Evolutionary conservation across 352 stramenopile species (phyloP).

Genomic region (Phytophthora palmivora): DNA sequence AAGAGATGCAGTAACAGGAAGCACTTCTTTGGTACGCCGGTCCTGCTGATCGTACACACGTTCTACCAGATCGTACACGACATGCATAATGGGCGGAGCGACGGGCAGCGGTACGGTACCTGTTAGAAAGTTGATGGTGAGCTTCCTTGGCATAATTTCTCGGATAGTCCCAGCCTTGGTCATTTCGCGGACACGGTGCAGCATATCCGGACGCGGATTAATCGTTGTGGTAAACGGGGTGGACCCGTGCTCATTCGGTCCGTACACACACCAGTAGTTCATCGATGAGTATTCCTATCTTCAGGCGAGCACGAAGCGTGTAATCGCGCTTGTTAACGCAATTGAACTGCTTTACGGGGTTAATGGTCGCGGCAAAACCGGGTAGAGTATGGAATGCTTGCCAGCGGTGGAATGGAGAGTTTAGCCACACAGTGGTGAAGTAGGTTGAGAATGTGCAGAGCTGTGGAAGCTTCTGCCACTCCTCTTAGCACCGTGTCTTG

Average conservation of each 20-base stretch:
- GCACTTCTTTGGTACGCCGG: background rate
- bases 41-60: conserved; percentile 3
- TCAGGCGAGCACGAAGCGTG: too few relatives aligned
- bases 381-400: conserved; percentile 6
- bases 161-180: background rate
- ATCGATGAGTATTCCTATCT: conserved; percentile 7
- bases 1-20: background rate
- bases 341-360: conserved; percentile 5
- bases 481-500: background rate
- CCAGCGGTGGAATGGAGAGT: conserved; percentile 1
- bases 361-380: conserved; percentile 5
- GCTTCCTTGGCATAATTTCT: background rate
- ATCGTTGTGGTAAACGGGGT: conserved; percentile 1
- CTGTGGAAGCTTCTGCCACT: background rate
- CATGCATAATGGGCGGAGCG: background rate
- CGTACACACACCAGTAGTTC: conserved; percentile 9
- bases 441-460: background rate
- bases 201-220: conserved; percentile 1
- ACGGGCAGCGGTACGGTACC: background rate
- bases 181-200: conserved; percentile 8
- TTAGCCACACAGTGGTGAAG: conserved; percentile 1
- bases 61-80: background rate
- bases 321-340: background rate
- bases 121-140: conserved; percentile 4
- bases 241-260: background rate